phyloP scores from a whole-genome alignment of 192 early-diverging fungal species.

The Phycomyces blakesleeanus region DNA sequence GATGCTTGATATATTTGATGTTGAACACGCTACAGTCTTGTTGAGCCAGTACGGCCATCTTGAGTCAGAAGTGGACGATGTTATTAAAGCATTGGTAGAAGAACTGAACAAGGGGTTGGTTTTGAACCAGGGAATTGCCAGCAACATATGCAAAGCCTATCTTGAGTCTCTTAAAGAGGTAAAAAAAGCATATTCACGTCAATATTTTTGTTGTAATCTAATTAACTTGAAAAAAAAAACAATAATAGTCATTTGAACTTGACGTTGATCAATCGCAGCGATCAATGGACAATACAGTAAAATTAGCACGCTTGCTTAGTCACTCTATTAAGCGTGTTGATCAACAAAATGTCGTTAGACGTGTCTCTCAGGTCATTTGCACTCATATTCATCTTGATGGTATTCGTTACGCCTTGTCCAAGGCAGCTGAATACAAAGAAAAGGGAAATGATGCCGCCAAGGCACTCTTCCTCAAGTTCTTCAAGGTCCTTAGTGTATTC shows the following conservation, averaged over 20 bases:
- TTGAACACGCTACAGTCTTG: conserved; percentile 24
- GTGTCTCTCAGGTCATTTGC: conserved; percentile 27
- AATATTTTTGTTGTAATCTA: neutral
- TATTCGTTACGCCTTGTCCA: conserved; percentile 29
- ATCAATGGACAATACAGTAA: conserved; percentile 33
- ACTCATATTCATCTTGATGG: conserved; percentile 41
- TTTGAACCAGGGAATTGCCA: conserved; percentile 12
- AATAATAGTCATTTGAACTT: conserved; percentile 31
- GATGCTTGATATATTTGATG: conserved; percentile 40
- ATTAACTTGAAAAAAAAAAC: neutral
- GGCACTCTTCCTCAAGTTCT: conserved; percentile 38
- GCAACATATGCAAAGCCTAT: conserved; percentile 33
- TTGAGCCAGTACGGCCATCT: conserved; percentile 36
- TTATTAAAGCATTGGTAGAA: conserved; percentile 38
- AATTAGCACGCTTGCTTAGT: conserved; percentile 34
- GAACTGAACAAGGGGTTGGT: conserved; percentile 35
- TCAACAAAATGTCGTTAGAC: conserved; percentile 21
- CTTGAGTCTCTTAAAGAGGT: conserved; percentile 43
- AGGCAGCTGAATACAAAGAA: conserved; percentile 18
- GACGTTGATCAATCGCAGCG: conserved; percentile 19
- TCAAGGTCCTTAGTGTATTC: conserved; percentile 41
- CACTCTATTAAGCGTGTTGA: conserved; percentile 14
- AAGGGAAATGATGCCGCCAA: conserved; percentile 13
- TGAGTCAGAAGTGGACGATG: conserved; percentile 42
- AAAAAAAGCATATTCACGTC: neutral